Base-by-base conservation (phyloP, 805 yeast species). In the Peterozyma toletana region DNA sequence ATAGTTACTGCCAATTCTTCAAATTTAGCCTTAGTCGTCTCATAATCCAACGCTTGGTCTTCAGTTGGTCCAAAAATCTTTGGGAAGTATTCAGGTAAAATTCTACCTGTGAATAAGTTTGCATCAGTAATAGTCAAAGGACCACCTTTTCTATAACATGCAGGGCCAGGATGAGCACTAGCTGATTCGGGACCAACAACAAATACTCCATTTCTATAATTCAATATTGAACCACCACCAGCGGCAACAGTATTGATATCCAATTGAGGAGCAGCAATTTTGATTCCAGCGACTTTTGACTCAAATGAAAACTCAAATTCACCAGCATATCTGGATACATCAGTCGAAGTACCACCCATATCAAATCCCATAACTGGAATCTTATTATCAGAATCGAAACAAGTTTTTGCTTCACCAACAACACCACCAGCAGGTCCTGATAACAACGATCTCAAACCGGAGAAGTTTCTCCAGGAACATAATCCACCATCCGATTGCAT, bases 381-480 rank as follows among this genome's bases (percentile, higher is more conserved):
- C 52, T 58, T 41, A 11, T 41, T 37, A 9, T 45, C 33, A 37
- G 42, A 33, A 47, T 72, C 76, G 54, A 59, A 71, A 53, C 79
- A 75, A 1, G 81, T 74, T 47, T 66, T 64, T 1, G 75, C 75
- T 44, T 63, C 73, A 10, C 81, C 81, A 37, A 75, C 80, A 59
- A 75, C 75, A 39, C 81, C 81, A 37, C 81, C 81, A 35, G 81
- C 81, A 5, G 81, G 81, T 11, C 81, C 81, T 3, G 79, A 74
- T 30, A 75, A 60, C 27, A 75, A 63, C 3, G 81, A 75, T 50
- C 69, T 66, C 43, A 75, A 59, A 5, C 81, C 81, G 3, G 77
- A 64, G 53, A 75, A 75, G 42, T 68, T 66, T 46, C 68, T 66
- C 64, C 75, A 73, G 5, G 74, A 73, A 45, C 71, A 70, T 41